Percentiles rank a stretch among this genome's conserved stretches.
These are phyloP conservation scores for Spergularia bocconei DNA, from an alignment of 148 eudicot genomes.

Conservation along the genomic window DNA sequence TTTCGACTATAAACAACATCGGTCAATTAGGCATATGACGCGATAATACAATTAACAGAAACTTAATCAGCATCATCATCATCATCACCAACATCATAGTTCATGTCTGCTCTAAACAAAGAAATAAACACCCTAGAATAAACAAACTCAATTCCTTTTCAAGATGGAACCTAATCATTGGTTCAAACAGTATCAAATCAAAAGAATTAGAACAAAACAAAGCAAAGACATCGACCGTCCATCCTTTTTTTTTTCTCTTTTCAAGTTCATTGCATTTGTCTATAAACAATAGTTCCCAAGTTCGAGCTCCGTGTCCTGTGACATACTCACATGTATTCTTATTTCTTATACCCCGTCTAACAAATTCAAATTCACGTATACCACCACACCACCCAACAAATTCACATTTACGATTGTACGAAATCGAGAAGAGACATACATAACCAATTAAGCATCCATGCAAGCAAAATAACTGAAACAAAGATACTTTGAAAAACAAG, in stretches of 20 bases:
- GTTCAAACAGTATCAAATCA: not conserved
- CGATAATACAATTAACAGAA: constrained; percentile 10
- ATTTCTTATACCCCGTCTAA: no score
- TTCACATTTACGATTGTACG: not conserved
- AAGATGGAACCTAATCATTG: constrained; percentile 9
- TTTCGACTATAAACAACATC: not conserved
- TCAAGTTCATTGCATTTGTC: constrained; percentile 15
- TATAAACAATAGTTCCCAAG: not conserved
- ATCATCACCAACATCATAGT: not conserved
- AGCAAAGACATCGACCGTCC: constrained; percentile 13
- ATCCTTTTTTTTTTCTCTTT: not conserved
- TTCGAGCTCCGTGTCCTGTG: not conserved
- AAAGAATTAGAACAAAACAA: not conserved
- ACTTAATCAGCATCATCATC: not conserved
- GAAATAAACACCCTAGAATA: not conserved
- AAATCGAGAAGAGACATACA: not conserved
- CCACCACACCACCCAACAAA: no score
- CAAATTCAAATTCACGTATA: no score
- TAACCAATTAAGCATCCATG: not conserved
- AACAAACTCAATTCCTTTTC: constrained; percentile 11
- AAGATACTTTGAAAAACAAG: not conserved
- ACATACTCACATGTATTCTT: no score
- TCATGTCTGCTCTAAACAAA: not conserved
- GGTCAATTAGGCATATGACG: not conserved
- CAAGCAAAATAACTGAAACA: constrained; percentile 3